phyloP scores from a whole-genome alignment of 129 eudicot species.

The Flaveria trinervia region DNA sequence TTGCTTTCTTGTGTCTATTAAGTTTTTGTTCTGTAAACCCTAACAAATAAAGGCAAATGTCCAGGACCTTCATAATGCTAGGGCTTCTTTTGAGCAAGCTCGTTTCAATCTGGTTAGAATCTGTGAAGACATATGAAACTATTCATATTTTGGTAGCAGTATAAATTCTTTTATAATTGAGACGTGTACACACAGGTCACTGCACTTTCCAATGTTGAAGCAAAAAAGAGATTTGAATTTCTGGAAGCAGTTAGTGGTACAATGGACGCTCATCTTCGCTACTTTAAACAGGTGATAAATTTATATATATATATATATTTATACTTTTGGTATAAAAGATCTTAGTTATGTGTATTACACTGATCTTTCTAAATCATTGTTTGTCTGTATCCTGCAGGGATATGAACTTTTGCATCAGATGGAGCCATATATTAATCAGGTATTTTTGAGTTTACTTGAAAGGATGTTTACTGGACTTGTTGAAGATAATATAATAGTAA shows the following conservation, averaged over 20 bases:
- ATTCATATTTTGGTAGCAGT: conserved; percentile 18
- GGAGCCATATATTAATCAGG: conserved; percentile 99
- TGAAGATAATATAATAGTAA: conserved; percentile 2
- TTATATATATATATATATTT: not conserved
- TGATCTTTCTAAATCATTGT: conserved; percentile 19
- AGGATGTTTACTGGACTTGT: conserved; percentile 11
- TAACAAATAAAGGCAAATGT: conserved; percentile 26
- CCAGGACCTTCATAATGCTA: conserved; percentile 92
- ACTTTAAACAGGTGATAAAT: conserved; percentile 83
- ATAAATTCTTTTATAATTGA: conserved; percentile 17
- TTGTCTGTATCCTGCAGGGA: conserved; percentile 65
- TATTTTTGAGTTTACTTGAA: conserved; percentile 33
- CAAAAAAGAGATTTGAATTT: conserved; percentile 95
- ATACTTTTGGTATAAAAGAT: not conserved
- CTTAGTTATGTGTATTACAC: conserved; percentile 1
- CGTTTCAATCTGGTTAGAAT: conserved; percentile 83
- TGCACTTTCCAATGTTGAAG: conserved; percentile 93
- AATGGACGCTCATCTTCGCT: conserved; percentile 98
- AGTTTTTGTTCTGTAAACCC: conserved; percentile 7
- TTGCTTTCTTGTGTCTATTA: not conserved
- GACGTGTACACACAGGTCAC: conserved; percentile 59
- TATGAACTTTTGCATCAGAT: conserved; percentile 98
- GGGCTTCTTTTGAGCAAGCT: conserved; percentile 97
- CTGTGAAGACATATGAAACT: not conserved
- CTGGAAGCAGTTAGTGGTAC: conserved; percentile 98